Evolutionary conservation across 495 filamentous ascomycete genomes (phyloP), one percentile per base, ranked within the genome.

Genomic region (Niebla homalea): DNA sequence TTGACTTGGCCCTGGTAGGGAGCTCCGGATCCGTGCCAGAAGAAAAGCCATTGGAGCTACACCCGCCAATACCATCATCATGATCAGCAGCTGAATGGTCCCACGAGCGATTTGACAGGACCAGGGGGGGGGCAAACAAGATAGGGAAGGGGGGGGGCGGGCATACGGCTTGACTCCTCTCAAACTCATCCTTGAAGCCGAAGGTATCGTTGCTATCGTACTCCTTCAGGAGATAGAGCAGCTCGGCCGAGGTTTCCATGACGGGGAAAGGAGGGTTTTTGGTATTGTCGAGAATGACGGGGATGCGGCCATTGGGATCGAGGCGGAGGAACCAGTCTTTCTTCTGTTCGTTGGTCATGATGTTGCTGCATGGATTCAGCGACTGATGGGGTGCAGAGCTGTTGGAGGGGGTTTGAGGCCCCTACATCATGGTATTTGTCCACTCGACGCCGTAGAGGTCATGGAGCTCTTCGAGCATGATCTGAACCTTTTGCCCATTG

Each of bases 301-400:
- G 74, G 51, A 77, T 76, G 25, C 71, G 69, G 22, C 74, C 67
- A 49, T 71, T 74, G 48, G 72, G 70, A 46, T 75, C 62, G 29
- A 77, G 62, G 25, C 68, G 63, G 18, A 79, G 62, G 52, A 77
- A 79, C 75, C 74, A 79, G 25, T 75, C 70, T 43, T 77, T 71
- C 65, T 78, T 79, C 52, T 79, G 74, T 51, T 75, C 73, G 47
- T 76, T 75, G 47, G 70, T 79, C 44, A 62, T 64, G 41, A 76
- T 72, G 52, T 76, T 63, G 48, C 58, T 54, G 39, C 15, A 39
- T 38, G 16, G 29, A 3, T 18, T 32, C 26, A 32, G 5, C 11
- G 3, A 12, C 5, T 12, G 7, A 41, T 35, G 5, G 41, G 7
- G 3, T 46, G 5, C 12, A 15, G 39, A 26, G 18, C 0, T 11